These are phyloP conservation scores for Fusarium albosuccineum DNA, from an alignment of 2,329 filamentous ascomycete species.

Conservation along the genomic window DNA sequence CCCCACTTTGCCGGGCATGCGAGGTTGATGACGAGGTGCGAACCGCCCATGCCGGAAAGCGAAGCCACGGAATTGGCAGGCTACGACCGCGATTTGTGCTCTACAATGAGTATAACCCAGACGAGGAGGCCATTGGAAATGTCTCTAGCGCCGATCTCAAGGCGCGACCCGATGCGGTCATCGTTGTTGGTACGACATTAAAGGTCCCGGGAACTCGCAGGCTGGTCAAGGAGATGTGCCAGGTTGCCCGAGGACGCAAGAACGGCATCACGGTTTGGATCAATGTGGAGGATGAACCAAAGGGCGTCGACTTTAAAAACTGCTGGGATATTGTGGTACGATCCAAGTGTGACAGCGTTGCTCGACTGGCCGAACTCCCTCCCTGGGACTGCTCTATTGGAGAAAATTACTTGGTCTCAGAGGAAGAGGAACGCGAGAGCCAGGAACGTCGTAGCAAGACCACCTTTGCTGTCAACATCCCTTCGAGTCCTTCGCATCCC, in stretches of 20 bases:
- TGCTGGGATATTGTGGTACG: conserved; percentile 93
- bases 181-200: conserved; percentile 95
- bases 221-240: conserved; percentile 91
- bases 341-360: conserved; percentile 90
- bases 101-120: conserved; percentile 97
- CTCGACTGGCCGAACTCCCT: conserved; percentile 75
- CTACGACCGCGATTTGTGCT: conserved; percentile 93
- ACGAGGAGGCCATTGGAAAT: conserved; percentile 94
- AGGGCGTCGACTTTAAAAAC: conserved; percentile 86
- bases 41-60: conserved; percentile 81
- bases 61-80: conserved; percentile 92
- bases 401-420: conserved; percentile 62
- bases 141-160: conserved; percentile 90
- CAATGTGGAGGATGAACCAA: conserved; percentile 87
- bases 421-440: conserved; percentile 58
- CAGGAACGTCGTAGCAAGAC: conserved; percentile 55
- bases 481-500: conserved; percentile 37
- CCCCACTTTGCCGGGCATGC: conserved; percentile 84
- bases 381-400: conserved; percentile 69
- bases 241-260: conserved; percentile 82
- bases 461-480: conserved; percentile 50
- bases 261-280: conserved; percentile 95
- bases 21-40: conserved; percentile 81
- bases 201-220: conserved; percentile 94
- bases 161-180: conserved; percentile 86